These are phyloP conservation scores for Hypoxylon lienhwacheense DNA, from an alignment of 495 filamentous ascomycete genomes.

Conservation along the genomic window DNA sequence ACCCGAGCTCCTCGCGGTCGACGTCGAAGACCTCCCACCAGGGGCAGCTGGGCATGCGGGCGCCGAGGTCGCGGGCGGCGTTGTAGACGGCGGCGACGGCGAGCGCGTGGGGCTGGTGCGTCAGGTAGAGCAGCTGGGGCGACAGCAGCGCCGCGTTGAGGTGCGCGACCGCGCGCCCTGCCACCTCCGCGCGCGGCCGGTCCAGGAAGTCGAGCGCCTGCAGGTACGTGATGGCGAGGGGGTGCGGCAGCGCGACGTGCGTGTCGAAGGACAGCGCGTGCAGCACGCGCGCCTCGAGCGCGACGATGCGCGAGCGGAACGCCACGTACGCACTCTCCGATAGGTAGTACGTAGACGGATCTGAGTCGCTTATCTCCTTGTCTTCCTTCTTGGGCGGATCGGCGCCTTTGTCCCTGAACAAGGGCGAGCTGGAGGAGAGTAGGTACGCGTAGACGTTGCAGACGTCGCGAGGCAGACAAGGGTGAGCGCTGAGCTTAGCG, in stretches of 20 bases:
- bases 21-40: constrained; percentile 99
- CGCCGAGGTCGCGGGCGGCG: constrained; percentile 74
- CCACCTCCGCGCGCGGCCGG: constrained; percentile 48
- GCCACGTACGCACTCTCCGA: constrained; percentile 70
- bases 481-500: constrained; percentile 79
- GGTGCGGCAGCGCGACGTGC: constrained; percentile 80
- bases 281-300: constrained; percentile 73
- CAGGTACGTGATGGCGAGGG: constrained; percentile 88
- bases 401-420: constrained; percentile 46
- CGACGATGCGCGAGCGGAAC: constrained; percentile 63
- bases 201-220: constrained; percentile 73
- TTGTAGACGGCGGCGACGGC: constrained; percentile 90
- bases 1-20: constrained; percentile 93
- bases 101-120: constrained; percentile 82
- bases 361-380: constrained; percentile 17
- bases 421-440: constrained; percentile 63
- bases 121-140: constrained; percentile 87
- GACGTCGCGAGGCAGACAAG: constrained; percentile 74
- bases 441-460: constrained; percentile 85
- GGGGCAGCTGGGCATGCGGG: constrained; percentile 74
- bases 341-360: constrained; percentile 68
- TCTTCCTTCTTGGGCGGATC: not conserved
- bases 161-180: constrained; percentile 67
- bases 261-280: constrained; percentile 77
- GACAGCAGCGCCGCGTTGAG: constrained; percentile 82